phyloP scores from a whole-genome alignment of 805 yeast genomes.

The Lipomyces kockii region DNA sequence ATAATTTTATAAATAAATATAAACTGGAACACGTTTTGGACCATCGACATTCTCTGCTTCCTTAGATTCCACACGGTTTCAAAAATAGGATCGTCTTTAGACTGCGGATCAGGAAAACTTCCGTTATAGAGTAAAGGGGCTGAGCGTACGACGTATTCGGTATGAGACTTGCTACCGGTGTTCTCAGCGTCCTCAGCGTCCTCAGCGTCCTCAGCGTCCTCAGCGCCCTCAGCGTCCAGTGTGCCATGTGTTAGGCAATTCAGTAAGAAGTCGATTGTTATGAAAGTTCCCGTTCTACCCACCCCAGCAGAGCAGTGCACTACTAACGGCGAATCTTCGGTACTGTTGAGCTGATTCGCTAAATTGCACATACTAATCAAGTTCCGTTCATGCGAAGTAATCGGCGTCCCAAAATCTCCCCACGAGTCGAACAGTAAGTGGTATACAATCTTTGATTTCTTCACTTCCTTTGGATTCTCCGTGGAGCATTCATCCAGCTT shows the following conservation, averaged over 20 bases:
- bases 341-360: constrained; percentile 50
- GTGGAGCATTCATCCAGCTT: constrained; percentile 26
- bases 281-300: constrained; percentile 92
- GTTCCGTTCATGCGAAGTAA: constrained; percentile 55
- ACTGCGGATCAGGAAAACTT: not conserved
- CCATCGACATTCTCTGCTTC: constrained; percentile 51
- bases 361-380: constrained; percentile 58
- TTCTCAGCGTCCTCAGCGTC: too few relatives aligned
- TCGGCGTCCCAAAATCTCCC: constrained; percentile 78
- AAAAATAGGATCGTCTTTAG: constrained; percentile 39
- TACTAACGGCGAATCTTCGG: constrained; percentile 60
- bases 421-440: constrained; percentile 82
- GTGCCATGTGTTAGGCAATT: constrained; percentile 22
- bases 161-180: not conserved
- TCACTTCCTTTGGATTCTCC: constrained; percentile 13
- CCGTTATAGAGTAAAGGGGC: not conserved
- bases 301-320: constrained; percentile 98
- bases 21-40: constrained; percentile 48
- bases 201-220: too few relatives aligned
- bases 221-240: not conserved
- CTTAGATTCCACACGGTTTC: constrained; percentile 46
- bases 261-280: constrained; percentile 64
- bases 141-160: not conserved
- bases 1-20: constrained; percentile 45
- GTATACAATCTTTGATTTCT: constrained; percentile 40